Percentiles rank a stretch among this genome's conserved stretches.
These are phyloP conservation scores for Pichia sp. DNA, from an alignment of 1,139 yeast genomes.

Conservation along the genomic window DNA sequence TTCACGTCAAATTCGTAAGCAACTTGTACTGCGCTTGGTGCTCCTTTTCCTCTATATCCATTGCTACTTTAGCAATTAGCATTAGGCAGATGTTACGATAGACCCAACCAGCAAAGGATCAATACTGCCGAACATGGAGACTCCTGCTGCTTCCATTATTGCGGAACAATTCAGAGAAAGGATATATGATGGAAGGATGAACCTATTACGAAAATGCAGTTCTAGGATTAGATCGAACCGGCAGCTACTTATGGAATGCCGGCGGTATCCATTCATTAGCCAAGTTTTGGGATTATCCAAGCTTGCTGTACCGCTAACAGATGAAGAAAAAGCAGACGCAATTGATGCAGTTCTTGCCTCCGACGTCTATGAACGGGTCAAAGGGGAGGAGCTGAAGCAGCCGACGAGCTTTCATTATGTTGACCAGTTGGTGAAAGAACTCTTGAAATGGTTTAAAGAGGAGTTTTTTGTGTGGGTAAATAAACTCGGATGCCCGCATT, in stretches of 20 bases:
- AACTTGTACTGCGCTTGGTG: no score
- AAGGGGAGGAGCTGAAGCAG: constrained; percentile 32
- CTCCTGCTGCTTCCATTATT: no score
- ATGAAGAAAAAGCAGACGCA: constrained; percentile 28
- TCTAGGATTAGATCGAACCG: not conserved
- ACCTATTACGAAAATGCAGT: not conserved
- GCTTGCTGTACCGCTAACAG: constrained; percentile 14
- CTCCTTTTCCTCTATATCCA: no score
- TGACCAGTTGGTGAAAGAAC: constrained; percentile 65
- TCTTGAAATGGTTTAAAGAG: constrained; percentile 71
- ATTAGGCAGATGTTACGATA: no score
- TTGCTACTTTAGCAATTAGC: no score
- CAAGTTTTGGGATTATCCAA: constrained; percentile 2
- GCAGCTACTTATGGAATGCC: not conserved
- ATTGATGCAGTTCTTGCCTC: constrained; percentile 37
- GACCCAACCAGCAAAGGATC: no score
- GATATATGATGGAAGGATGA: constrained; percentile 5
- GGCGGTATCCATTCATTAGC: constrained; percentile 1
- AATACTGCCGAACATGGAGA: no score
- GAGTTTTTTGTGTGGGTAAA: constrained; percentile 84
- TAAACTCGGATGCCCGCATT: constrained; percentile 56
- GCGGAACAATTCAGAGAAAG: not conserved
- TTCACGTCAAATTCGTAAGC: no score
- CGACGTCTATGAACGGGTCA: constrained; percentile 37
- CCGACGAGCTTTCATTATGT: constrained; percentile 44